These are phyloP conservation scores for Pestalotiopsis sp. DNA, from an alignment of 2,329 filamentous ascomycete genomes.

Conservation along the genomic window DNA sequence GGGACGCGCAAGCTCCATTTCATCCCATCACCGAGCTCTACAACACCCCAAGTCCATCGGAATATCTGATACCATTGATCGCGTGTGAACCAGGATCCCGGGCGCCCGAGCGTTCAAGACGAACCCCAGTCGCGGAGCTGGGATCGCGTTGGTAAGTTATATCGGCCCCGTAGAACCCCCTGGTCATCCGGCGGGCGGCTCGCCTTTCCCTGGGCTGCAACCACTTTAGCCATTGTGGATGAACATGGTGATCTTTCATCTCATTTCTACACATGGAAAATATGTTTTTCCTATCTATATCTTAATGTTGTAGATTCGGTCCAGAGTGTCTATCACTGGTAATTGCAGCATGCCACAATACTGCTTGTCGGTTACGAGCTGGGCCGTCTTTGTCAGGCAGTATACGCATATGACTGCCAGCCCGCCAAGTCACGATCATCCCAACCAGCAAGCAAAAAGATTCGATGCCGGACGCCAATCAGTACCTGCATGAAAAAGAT, in stretches of 20 bases:
- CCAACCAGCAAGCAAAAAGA: not conserved
- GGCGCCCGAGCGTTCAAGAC: not conserved
- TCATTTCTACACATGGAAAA: not conserved
- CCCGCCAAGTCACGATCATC: not conserved
- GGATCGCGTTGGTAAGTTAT: not conserved
- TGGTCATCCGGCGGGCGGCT: not conserved
- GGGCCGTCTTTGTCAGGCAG: not conserved
- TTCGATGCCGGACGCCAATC: not conserved
- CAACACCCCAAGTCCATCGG: not conserved
- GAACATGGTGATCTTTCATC: not conserved
- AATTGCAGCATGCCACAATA: not conserved
- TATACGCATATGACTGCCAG: not conserved
- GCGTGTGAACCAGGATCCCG: not conserved
- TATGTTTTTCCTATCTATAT: not conserved
- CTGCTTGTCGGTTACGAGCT: not conserved
- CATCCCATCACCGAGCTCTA: not conserved
- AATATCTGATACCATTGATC: not conserved
- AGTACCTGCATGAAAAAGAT: not conserved
- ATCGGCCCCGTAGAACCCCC: not conserved
- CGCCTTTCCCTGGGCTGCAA: not conserved
- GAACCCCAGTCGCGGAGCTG: not conserved
- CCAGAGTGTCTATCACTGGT: not conserved
- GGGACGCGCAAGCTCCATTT: not conserved
- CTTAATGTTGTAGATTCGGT: not conserved
- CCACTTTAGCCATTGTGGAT: not conserved